Percentiles rank a stretch among this genome's conserved stretches.
Conservation (phyloP, 139 green algal species). For the Trebouxia sp. region DNA sequence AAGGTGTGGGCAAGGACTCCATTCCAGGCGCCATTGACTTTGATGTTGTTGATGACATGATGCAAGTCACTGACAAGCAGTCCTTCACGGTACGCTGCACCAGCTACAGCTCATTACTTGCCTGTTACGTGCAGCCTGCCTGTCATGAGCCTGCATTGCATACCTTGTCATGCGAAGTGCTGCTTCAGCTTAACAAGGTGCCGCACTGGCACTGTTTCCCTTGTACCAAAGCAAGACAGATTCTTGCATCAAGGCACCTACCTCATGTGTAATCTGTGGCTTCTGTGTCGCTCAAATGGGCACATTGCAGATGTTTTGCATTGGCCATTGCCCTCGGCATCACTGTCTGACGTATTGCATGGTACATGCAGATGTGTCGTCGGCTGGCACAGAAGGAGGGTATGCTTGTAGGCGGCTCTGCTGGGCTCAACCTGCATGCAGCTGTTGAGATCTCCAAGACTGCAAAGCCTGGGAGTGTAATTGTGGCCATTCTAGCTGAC, state of each 20-base stretch:
- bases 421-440: conserved; percentile 30
- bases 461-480: conserved; percentile 22
- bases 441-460: conserved; percentile 28
- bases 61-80: conserved; percentile 33
- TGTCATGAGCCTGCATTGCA: too few species aligned
- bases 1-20: conserved; percentile 29
- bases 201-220: too few species aligned
- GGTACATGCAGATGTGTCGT: conserved; percentile 12
- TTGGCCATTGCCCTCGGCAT: too few species aligned
- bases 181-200: too few species aligned
- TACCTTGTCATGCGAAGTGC: too few species aligned
- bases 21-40: conserved; percentile 29
- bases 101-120: background rate
- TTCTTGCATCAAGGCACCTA: too few species aligned
- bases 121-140: too few species aligned
- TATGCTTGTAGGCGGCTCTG: conserved; percentile 20
- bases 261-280: too few species aligned
- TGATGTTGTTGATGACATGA: conserved; percentile 30
- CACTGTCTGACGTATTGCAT: too few species aligned
- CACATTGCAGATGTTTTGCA: too few species aligned
- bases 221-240: too few species aligned
- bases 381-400: conserved; percentile 26
- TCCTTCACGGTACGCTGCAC: conserved; percentile 5
- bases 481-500: conserved; percentile 21
- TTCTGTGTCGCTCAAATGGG: too few species aligned